Evolutionary conservation across 2,329 filamentous ascomycete genomes (phyloP).

Genomic region (Alternaria consortialis): DNA sequence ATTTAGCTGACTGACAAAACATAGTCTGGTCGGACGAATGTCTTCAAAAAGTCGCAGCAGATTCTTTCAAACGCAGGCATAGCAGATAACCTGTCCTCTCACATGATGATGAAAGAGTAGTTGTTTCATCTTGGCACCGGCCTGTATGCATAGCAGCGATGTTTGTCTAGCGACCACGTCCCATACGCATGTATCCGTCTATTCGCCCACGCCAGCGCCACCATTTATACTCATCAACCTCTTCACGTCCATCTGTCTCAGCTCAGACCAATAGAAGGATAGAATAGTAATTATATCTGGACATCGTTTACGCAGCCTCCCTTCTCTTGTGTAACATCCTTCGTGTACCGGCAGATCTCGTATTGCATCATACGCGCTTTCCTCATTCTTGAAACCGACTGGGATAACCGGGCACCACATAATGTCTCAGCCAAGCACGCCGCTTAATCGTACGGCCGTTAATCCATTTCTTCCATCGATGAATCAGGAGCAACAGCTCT

Average conservation of each 20-base stretch:
- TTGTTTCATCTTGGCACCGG: neutral
- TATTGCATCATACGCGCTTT: slow-evolving; percentile 11
- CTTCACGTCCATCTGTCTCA: slow-evolving; percentile 31
- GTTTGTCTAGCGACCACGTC: slow-evolving; percentile 16
- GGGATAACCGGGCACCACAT: neutral
- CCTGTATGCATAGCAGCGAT: neutral
- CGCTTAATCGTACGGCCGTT: slow-evolving; percentile 4
- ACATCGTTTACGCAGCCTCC: slow-evolving; percentile 14
- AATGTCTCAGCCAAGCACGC: slow-evolving; percentile 34
- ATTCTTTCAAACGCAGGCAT: neutral
- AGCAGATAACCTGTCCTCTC: neutral
- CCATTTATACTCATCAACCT: slow-evolving; percentile 16
- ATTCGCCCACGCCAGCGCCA: slow-evolving; percentile 18
- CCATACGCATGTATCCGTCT: slow-evolving; percentile 12
- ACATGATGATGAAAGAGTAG: neutral
- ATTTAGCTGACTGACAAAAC: neutral
- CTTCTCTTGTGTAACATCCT: slow-evolving; percentile 33
- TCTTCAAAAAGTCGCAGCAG: neutral
- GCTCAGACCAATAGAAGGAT: slow-evolving; percentile 24
- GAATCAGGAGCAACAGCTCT: slow-evolving; percentile 16
- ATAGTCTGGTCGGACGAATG: neutral
- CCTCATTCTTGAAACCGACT: neutral
- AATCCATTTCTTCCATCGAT: slow-evolving; percentile 5
- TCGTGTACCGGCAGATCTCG: slow-evolving; percentile 8
- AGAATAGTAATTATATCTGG: slow-evolving; percentile 35